A percentile compares a stretch with the other conserved stretches of the same genome.
These are phyloP conservation scores for Berkeleyomyces rouxiae DNA, from an alignment of 2,329 filamentous ascomycete species.

Conservation along the genomic window DNA sequence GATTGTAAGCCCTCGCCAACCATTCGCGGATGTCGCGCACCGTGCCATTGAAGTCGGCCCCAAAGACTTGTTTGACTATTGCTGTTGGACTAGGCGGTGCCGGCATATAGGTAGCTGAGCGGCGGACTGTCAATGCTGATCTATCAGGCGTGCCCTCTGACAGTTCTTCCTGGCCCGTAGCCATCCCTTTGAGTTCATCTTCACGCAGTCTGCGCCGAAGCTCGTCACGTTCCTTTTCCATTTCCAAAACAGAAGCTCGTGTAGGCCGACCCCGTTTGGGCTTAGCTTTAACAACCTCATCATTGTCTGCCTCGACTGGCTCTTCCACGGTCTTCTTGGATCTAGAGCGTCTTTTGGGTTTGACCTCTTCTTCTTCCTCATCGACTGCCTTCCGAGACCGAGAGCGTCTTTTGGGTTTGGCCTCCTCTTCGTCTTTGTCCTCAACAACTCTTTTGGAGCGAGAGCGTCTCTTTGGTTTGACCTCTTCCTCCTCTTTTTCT, in stretches of 20 bases:
- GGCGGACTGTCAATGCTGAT: neutral
- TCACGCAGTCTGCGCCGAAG: neutral
- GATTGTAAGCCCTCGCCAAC: slow-evolving; percentile 3
- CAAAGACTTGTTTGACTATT: neutral
- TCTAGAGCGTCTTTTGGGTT: neutral
- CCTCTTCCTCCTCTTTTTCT: neutral
- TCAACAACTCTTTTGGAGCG: neutral
- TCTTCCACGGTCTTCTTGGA: neutral
- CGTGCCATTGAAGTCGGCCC: neutral
- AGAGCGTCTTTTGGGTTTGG: neutral
- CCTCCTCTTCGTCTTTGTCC: neutral
- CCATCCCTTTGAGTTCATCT: neutral
- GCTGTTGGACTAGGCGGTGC: neutral
- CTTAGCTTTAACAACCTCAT: neutral
- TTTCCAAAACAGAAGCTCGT: neutral
- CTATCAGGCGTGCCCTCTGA: neutral
- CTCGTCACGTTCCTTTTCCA: neutral
- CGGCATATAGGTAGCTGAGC: neutral
- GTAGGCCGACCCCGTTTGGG: neutral
- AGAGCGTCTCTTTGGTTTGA: neutral
- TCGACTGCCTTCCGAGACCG: neutral
- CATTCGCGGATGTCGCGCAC: slow-evolving; percentile 4
- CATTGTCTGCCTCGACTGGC: neutral
- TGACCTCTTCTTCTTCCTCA: neutral
- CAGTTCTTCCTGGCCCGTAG: neutral